Evolutionary conservation across 225 moss, liverwort and hornwort genomes (phyloP).

Genomic region (Polytrichum formosum): DNA sequence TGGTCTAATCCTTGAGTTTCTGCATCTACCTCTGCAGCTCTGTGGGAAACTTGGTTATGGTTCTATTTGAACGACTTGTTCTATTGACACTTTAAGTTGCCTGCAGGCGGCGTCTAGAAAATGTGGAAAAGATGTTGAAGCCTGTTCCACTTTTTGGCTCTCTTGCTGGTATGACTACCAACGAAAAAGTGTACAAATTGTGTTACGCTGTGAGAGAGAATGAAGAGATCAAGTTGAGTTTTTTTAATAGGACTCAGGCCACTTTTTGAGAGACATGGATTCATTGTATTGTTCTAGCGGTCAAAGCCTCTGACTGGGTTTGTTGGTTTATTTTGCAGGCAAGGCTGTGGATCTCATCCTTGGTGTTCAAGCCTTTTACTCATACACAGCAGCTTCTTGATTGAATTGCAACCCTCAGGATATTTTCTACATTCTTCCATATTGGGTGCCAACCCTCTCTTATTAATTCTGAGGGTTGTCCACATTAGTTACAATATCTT

Average conservation of each 20-base stretch:
- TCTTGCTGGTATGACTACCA: slow-evolving; percentile 40
- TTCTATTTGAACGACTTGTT: too few species aligned
- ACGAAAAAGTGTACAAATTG: not conserved
- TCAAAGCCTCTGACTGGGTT: not conserved
- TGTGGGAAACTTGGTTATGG: too few species aligned
- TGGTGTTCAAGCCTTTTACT: slow-evolving; percentile 86
- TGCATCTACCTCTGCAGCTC: too few species aligned
- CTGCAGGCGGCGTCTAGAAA: slow-evolving; percentile 46
- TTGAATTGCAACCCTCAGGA: slow-evolving; percentile 5
- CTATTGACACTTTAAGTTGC: not conserved
- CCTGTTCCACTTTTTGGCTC: slow-evolving; percentile 63
- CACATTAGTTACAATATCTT: not conserved
- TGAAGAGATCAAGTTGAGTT: too few species aligned
- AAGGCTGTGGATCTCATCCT: slow-evolving; percentile 88
- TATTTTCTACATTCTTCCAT: not conserved
- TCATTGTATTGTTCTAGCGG: too few species aligned
- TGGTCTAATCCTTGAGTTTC: too few species aligned
- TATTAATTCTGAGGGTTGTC: slow-evolving; percentile 1
- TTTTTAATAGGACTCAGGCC: too few species aligned
- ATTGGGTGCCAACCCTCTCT: not conserved
- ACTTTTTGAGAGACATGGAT: too few species aligned
- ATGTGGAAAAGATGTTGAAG: slow-evolving; percentile 43
- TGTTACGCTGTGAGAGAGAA: too few species aligned
- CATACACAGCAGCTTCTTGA: slow-evolving; percentile 91
- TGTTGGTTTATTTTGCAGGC: slow-evolving; percentile 33